A percentile compares a stretch with the other conserved stretches of the same genome.
Evolutionary conservation across 148 eudicot species (phyloP).

Genomic region (Vaccinium vitisidaea): DNA sequence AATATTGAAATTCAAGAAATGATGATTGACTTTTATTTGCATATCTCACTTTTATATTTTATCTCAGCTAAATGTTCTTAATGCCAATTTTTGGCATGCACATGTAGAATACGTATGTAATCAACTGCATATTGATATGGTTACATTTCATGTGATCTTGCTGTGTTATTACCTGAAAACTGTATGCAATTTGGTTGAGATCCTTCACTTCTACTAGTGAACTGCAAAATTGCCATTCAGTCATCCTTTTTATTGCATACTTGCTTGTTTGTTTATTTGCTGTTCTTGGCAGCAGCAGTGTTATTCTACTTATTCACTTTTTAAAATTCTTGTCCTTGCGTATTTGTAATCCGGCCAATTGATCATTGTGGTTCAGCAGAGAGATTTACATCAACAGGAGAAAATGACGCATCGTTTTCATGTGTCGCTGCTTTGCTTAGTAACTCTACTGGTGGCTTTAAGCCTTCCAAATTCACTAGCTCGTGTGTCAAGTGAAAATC

Average conservation of each 20-base stretch:
- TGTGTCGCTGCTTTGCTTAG: constrained; percentile 24
- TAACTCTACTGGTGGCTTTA: constrained; percentile 22
- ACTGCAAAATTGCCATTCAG: background rate
- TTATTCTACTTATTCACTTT: background rate
- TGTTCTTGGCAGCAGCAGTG: background rate
- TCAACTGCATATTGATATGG: too few relatives aligned
- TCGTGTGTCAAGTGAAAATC: constrained; percentile 21
- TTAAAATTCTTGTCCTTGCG: background rate
- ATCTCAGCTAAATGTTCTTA: background rate
- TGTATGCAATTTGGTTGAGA: background rate
- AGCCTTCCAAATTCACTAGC: constrained; percentile 32
- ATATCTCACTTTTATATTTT: background rate
- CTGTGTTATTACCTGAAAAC: background rate
- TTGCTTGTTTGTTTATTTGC: background rate
- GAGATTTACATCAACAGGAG: background rate
- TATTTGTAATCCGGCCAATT: background rate
- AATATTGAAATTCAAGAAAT: background rate
- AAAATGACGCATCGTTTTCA: constrained; percentile 32
- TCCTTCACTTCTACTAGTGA: background rate
- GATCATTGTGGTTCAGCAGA: background rate
- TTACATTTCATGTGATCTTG: background rate
- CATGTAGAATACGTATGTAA: too few relatives aligned
- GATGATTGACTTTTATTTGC: background rate
- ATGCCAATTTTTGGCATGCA: too few relatives aligned
- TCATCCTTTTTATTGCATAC: background rate